These are phyloP conservation scores for Thecaphora frezii DNA, from an alignment of 1,284 basidiomycete genomes.

Conservation along the genomic window DNA sequence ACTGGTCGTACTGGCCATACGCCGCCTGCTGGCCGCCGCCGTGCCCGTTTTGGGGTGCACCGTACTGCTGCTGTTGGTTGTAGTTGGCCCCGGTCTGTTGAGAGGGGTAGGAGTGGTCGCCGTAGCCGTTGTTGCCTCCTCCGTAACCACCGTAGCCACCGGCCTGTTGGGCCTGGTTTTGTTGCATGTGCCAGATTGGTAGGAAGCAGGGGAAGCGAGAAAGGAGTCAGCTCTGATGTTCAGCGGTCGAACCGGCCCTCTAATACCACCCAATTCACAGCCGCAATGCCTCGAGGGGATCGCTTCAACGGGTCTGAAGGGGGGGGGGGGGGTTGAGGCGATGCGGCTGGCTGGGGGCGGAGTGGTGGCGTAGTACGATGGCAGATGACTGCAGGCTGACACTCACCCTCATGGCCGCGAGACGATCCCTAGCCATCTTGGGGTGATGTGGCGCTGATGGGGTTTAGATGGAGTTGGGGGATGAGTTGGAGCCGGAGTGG, in stretches of 20 bases:
- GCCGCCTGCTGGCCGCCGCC: conserved; percentile 6
- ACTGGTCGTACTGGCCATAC: conserved; percentile 24
- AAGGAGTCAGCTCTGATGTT: no score
- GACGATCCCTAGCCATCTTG: conserved; percentile 44
- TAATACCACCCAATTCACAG: no score
- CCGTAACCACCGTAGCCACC: conserved; percentile 53
- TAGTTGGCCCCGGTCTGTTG: conserved; percentile 36
- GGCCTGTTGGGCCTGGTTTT: conserved; percentile 36
- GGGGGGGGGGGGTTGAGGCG: no score
- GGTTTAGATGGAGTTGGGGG: background rate
- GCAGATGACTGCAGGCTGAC: no score
- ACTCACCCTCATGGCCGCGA: conserved; percentile 45
- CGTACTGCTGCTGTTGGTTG: conserved; percentile 26
- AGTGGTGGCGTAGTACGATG: no score
- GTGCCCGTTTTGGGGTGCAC: conserved; percentile 14
- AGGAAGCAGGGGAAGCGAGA: no score
- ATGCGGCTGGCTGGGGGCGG: no score
- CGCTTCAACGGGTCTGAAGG: no score
- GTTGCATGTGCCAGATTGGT: background rate
- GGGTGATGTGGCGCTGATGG: background rate
- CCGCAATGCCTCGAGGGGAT: no score
- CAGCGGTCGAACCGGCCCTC: no score
- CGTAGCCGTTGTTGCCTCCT: conserved; percentile 56
- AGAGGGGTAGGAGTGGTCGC: conserved; percentile 56
- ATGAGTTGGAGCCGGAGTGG: no score